Percentiles rank a stretch among this genome's conserved stretches.
Evolutionary conservation across 2,329 filamentous ascomycete species (phyloP).

Genomic region (Trichoderma oligosporum): DNA sequence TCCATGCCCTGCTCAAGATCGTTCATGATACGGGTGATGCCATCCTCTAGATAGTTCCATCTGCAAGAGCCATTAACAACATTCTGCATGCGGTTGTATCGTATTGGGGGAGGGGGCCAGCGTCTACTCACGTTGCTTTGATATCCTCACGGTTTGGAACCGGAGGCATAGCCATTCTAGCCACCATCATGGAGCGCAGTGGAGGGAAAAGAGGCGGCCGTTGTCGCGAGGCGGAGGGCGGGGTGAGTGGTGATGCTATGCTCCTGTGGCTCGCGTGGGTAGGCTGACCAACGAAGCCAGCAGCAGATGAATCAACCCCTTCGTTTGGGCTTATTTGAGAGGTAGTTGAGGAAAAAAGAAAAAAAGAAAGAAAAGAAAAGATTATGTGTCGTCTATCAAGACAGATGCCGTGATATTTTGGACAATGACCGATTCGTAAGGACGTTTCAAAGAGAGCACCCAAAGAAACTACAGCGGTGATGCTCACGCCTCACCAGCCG

Average conservation of each 20-base stretch:
- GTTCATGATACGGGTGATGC: conserved; percentile 90
- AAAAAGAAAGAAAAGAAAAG: neutral
- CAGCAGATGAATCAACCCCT: neutral
- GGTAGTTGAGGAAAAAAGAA: neutral
- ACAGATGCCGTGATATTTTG: neutral
- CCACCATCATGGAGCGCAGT: conserved; percentile 29
- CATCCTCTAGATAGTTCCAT: conserved; percentile 84
- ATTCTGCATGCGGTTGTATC: no score
- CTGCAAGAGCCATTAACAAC: conserved; percentile 41
- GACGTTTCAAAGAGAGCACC: neutral
- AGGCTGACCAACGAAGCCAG: neutral
- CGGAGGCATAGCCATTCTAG: conserved; percentile 50
- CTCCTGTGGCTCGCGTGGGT: conserved; percentile 19
- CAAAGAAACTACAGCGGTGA: conserved; percentile 15
- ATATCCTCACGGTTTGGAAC: conserved; percentile 61
- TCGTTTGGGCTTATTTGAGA: neutral
- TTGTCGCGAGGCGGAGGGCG: conserved; percentile 11
- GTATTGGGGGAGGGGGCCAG: neutral
- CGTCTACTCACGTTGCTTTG: conserved; percentile 43
- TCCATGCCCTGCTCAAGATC: conserved; percentile 90
- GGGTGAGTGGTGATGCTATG: conserved; percentile 15
- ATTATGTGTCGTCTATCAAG: neutral
- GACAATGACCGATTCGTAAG: neutral
- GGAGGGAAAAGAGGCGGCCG: neutral
- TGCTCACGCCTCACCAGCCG: conserved; percentile 9